Percentiles rank a stretch among this genome's conserved stretches.
phyloP scores from a whole-genome alignment of 139 green algal genomes.

The Picochlorum costavermella region DNA sequence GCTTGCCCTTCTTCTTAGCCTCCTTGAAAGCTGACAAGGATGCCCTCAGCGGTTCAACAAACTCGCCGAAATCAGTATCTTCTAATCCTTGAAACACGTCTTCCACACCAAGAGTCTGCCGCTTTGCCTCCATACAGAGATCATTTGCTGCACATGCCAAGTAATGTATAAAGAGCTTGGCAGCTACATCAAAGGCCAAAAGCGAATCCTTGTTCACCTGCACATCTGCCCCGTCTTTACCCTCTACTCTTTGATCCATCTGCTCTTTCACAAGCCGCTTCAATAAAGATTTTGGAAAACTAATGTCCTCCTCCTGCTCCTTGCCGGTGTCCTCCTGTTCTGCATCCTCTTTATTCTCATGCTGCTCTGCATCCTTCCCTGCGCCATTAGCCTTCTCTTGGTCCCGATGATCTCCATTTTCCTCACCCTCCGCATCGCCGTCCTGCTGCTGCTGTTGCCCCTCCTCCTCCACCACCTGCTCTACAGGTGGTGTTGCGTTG shows the following conservation, averaged over 20 bases:
- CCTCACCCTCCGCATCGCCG: no score
- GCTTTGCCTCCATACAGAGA: slow-evolving; percentile 65
- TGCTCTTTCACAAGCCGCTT: slow-evolving; percentile 73
- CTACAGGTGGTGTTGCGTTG: no score
- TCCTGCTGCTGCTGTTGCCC: no score
- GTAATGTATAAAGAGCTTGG: slow-evolving; percentile 84
- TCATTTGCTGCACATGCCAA: slow-evolving; percentile 79
- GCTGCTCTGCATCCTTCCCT: no score
- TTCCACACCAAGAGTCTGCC: slow-evolving; percentile 67
- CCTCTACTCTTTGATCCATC: slow-evolving; percentile 33
- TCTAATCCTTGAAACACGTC: slow-evolving; percentile 70
- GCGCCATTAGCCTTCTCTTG: no score
- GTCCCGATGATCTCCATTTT: no score
- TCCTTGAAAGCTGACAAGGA: slow-evolving; percentile 30
- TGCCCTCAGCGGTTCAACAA: slow-evolving; percentile 51
- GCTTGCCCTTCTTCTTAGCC: slow-evolving; percentile 17
- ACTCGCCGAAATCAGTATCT: slow-evolving; percentile 74
- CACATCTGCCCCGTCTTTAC: slow-evolving; percentile 32
- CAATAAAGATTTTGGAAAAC: slow-evolving; percentile 66
- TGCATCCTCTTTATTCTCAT: no score
- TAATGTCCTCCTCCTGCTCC: slow-evolving; percentile 21
- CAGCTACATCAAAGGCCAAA: slow-evolving; percentile 62
- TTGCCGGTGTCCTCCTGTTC: no score
- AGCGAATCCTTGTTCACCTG: slow-evolving; percentile 69
- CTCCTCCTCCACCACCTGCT: no score